phyloP scores from a whole-genome alignment of 2,329 filamentous ascomycete genomes.

The Colletotrichum godetiae region DNA sequence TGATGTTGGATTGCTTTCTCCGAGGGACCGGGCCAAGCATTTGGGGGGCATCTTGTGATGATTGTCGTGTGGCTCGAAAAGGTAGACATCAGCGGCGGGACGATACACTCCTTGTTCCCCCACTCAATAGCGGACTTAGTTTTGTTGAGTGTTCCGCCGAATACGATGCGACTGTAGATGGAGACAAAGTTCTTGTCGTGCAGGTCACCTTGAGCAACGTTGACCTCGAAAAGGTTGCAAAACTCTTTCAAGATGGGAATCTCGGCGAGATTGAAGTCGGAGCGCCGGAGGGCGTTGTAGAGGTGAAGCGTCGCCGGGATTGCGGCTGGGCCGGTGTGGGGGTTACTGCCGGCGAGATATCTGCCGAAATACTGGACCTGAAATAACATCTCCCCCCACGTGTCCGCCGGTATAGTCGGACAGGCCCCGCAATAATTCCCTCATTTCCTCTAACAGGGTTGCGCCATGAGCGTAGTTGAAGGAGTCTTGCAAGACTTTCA shows the following conservation, averaged over 20 bases:
- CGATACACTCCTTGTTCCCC: background rate
- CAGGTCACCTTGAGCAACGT: background rate
- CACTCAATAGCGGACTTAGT: background rate
- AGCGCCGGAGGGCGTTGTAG: background rate
- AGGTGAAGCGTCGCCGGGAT: background rate
- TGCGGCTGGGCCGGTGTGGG: no score
- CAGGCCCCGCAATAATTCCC: background rate
- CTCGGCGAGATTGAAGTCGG: background rate
- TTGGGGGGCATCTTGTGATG: background rate
- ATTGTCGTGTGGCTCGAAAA: background rate
- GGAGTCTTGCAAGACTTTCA: background rate
- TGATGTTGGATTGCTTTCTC: background rate
- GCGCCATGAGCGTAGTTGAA: background rate
- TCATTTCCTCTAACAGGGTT: background rate
- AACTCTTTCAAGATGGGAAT: background rate
- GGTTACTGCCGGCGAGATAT: no score
- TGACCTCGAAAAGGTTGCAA: background rate
- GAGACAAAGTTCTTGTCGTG: background rate
- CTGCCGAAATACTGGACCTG: background rate
- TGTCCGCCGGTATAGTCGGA: background rate
- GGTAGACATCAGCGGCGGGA: background rate
- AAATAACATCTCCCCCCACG: background rate
- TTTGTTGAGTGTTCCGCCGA: background rate
- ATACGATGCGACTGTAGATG: background rate
- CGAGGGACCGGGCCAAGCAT: background rate